Evolutionary conservation across 2,329 filamentous ascomycete species (phyloP), one percentile per base, ranked within the genome.

Genomic region (Aspergillus hortae): DNA sequence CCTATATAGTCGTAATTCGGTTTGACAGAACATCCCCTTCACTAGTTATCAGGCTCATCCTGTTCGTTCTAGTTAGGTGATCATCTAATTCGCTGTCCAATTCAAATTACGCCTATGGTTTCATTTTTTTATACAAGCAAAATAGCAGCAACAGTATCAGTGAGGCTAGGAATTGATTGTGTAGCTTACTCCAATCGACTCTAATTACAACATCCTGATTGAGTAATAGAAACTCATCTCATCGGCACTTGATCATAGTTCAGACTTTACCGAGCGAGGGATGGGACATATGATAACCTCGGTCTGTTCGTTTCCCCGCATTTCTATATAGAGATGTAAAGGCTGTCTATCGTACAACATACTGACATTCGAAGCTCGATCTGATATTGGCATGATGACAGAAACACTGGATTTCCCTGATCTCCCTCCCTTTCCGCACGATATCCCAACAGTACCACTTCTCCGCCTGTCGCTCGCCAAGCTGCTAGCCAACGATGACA

Each of bases 381-480:
- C 27, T 30, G 27, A 30, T 30, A 30, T 30, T 11, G 27, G n/a
- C 17, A 49, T 50, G 33, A 5, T 12, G 32, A 38, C 17, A 21
- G 40, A 61, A 1, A 59, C 40, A 42, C 6, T 17, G 14, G 40
- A 60, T 19, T 70, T 69, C 45, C 53, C 56, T 4, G 60, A 48
- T 9, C 51, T 70, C 5, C 68, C 76, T 40, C 71, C 72, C 0
- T 77, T 78, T 49, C 73, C 76, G 12, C 57, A 64, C 3, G 61
- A 74, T 50, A 62, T 78, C 14, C 65, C 68, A 23, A 75, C 69
- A 11, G 75, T 74, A 5, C 75, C 75, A 11, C 68, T 78, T 30
- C 65, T 76, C 21, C 69, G 69, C 17, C 63, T 78, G 6, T 75
- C 69, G 2, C 62, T 76, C 4, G 49, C 51, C 4, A 73, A 71